Conservation (phyloP, 305 asterid genomes). For the Fraxinus greggii region DNA sequence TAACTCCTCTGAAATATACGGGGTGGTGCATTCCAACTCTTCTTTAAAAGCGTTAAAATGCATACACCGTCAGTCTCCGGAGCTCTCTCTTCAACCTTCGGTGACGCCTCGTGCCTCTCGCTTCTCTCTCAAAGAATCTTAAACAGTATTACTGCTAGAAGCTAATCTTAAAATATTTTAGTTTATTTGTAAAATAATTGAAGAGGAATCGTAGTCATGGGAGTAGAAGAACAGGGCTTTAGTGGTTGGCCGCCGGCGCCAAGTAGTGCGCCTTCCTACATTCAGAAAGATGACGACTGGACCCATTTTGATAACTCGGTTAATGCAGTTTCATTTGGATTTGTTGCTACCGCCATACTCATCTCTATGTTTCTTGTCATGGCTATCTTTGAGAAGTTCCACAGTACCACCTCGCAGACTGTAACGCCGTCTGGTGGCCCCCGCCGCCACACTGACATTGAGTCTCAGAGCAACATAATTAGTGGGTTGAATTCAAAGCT, state of each 20-base stretch:
- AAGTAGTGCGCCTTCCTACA: constrained; percentile 55
- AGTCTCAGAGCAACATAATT: constrained; percentile 38
- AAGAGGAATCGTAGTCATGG: constrained; percentile 35
- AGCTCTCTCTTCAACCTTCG: neutral
- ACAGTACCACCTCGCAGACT: constrained; percentile 54
- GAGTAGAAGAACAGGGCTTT: constrained; percentile 49
- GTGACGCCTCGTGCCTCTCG: neutral
- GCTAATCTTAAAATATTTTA: neutral
- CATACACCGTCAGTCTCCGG: neutral
- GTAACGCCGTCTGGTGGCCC: constrained; percentile 41
- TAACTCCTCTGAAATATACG: neutral
- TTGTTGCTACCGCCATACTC: constrained; percentile 84
- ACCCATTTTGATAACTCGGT: constrained; percentile 82
- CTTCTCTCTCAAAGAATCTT: neutral
- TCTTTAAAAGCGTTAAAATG: neutral
- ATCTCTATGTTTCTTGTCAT: constrained; percentile 89
- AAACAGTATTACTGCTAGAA: neutral
- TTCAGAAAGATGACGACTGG: constrained; percentile 70
- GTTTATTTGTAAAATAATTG: neutral
- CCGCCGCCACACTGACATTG: constrained; percentile 42
- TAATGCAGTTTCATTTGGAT: constrained; percentile 78
- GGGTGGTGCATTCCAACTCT: neutral
- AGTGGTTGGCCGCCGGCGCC: constrained; percentile 70
- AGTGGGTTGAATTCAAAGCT: constrained; percentile 38
- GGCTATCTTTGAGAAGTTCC: constrained; percentile 80